Conservation (phyloP, 345 rosid species). For the Toxicodendron radicans region DNA sequence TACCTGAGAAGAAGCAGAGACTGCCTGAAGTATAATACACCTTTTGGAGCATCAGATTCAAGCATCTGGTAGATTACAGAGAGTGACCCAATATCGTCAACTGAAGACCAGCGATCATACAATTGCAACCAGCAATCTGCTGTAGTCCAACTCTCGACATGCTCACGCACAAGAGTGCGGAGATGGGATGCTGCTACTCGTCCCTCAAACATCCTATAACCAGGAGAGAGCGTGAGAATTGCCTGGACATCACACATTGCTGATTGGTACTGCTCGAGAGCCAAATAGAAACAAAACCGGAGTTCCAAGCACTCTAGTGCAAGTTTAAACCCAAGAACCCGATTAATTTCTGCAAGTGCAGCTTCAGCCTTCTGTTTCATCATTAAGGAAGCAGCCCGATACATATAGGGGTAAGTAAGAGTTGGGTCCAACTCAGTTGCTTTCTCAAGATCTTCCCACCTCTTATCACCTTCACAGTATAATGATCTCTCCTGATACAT, state of each 20-base stretch:
- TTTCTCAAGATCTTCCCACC: slow-evolving; percentile 79
- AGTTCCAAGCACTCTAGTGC: slow-evolving; percentile 94
- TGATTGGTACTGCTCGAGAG: slow-evolving; percentile 79
- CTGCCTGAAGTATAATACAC: slow-evolving; percentile 91
- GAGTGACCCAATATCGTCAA: slow-evolving; percentile 96
- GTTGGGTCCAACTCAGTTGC: slow-evolving; percentile 92
- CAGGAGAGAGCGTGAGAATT: slow-evolving; percentile 82
- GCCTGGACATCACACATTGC: slow-evolving; percentile 96
- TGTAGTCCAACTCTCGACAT: slow-evolving; percentile 84
- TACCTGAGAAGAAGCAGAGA: slow-evolving; percentile 95
- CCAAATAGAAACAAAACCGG: slow-evolving; percentile 91
- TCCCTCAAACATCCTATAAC: slow-evolving; percentile 90
- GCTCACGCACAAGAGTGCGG: slow-evolving; percentile 86
- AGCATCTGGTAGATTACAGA: slow-evolving; percentile 99
- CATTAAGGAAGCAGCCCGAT: slow-evolving; percentile 82
- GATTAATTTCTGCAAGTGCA: slow-evolving; percentile 84
- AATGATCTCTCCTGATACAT: slow-evolving; percentile 96
- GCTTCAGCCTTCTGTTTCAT: slow-evolving; percentile 68
- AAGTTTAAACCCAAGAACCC: slow-evolving; percentile 88
- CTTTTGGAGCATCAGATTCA: slow-evolving; percentile 88
- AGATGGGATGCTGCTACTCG: slow-evolving; percentile 89
- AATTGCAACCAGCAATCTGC: slow-evolving; percentile 99
- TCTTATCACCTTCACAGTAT: slow-evolving; percentile 77
- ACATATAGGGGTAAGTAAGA: slow-evolving; percentile 93
- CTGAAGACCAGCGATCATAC: slow-evolving; percentile 94